Evolutionary conservation across 148 eudicot genomes (phyloP).

Genomic region (Camellia sinensis): DNA sequence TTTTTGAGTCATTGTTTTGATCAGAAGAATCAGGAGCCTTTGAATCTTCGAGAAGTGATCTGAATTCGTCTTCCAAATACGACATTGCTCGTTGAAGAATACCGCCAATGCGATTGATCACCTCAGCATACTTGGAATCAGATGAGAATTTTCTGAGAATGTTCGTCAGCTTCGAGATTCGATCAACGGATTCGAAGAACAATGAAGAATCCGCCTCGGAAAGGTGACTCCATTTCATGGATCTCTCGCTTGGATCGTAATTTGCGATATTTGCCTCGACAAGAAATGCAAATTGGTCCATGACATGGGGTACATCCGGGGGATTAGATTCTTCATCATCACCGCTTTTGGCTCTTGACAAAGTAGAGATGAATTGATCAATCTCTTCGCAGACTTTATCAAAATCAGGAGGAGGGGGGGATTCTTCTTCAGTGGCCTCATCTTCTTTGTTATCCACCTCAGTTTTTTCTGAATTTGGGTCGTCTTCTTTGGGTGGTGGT

Average conservation of each 20-base stretch:
- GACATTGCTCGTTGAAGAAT: conserved; percentile 49
- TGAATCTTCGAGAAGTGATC: conserved; percentile 31
- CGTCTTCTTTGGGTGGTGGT: background rate
- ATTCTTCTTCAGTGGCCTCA: background rate
- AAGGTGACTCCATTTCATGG: conserved; percentile 29
- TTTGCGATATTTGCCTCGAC: conserved; percentile 38
- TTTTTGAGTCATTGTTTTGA: conserved; percentile 10
- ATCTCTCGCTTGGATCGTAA: conserved; percentile 23
- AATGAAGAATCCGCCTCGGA: conserved; percentile 18
- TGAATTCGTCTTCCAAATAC: conserved; percentile 47
- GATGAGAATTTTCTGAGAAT: conserved; percentile 21
- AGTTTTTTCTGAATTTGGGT: background rate
- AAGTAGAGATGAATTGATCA: conserved; percentile 26
- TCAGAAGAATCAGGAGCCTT: background rate
- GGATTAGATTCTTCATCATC: background rate
- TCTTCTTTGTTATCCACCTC: conserved; percentile 5
- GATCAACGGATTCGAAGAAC: conserved; percentile 29
- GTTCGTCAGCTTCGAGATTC: conserved; percentile 21
- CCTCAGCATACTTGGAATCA: conserved; percentile 23
- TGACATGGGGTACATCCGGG: conserved; percentile 27
- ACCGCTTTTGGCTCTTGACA: conserved; percentile 4
- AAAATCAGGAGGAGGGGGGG: conserved; percentile 33
- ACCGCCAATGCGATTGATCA: conserved; percentile 33
- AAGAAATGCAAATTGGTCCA: conserved; percentile 32
- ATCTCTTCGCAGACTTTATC: conserved; percentile 32